Percentiles rank a stretch among this genome's conserved stretches.
Conservation (phyloP, 2,329 filamentous ascomycete species). For the Myriosclerotinia duriaeana region DNA sequence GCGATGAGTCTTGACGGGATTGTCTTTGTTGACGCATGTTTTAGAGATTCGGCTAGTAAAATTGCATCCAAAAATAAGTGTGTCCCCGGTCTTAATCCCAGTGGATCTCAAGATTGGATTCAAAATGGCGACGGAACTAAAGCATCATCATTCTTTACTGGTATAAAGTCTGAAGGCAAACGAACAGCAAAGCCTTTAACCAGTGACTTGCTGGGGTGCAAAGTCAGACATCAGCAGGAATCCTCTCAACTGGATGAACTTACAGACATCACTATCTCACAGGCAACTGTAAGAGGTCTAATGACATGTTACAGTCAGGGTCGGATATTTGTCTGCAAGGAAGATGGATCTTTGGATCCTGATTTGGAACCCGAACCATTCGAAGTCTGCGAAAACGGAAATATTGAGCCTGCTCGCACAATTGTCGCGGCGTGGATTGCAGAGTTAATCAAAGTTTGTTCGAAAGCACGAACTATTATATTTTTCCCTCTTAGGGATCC, state of each 20-base stretch:
- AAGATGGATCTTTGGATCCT: slow-evolving; percentile 23
- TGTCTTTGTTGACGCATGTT: slow-evolving; percentile 31
- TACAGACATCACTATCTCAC: slow-evolving; percentile 15
- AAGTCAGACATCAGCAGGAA: slow-evolving; percentile 2
- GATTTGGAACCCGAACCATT: slow-evolving; percentile 11
- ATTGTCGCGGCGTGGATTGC: slow-evolving; percentile 23
- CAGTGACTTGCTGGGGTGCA: slow-evolving; percentile 21
- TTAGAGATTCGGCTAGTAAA: slow-evolving; percentile 25
- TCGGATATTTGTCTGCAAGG: slow-evolving; percentile 31
- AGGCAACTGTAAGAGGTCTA: slow-evolving; percentile 28
- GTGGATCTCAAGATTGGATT: not conserved
- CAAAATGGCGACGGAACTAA: not conserved
- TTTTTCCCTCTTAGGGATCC: slow-evolving; percentile 51
- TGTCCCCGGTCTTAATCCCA: not conserved
- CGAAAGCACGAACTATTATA: slow-evolving; percentile 46
- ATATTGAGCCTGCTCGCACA: slow-evolving; percentile 17
- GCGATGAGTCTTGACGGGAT: slow-evolving; percentile 31
- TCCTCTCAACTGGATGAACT: slow-evolving; percentile 5
- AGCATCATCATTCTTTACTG: not conserved
- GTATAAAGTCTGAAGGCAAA: not conserved
- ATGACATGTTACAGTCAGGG: slow-evolving; percentile 31
- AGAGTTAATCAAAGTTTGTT: slow-evolving; percentile 41
- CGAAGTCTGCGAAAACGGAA: slow-evolving; percentile 10
- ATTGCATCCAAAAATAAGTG: slow-evolving; percentile 4
- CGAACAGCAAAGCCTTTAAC: not conserved